Conservation (phyloP, 768 basidiomycete species). For the Tricholoma saponaceum region DNA sequence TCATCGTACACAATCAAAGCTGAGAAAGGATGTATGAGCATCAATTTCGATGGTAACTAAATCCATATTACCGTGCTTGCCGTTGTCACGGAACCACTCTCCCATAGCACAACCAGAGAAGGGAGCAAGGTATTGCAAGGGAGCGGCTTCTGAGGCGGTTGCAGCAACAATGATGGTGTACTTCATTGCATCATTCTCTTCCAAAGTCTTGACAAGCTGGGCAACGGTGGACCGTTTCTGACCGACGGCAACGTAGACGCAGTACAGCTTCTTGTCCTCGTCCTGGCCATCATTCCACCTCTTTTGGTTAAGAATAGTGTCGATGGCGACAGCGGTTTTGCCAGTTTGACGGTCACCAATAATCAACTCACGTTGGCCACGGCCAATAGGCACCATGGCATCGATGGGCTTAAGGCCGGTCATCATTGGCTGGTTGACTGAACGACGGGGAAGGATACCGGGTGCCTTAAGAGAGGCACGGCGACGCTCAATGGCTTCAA, state of each 20-base stretch:
- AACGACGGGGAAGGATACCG: constrained; percentile 98
- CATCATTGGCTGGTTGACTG: constrained; percentile 99
- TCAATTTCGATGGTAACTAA: not conserved
- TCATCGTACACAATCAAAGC: constrained; percentile 99
- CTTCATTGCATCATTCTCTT: constrained; percentile 99
- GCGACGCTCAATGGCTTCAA: constrained; percentile 88
- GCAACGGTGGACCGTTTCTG: constrained; percentile 99
- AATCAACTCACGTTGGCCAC: constrained; percentile 99
- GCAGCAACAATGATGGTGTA: constrained; percentile 99
- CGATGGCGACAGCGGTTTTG: constrained; percentile 98
- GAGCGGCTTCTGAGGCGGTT: constrained; percentile 98
- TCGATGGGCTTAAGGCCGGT: constrained; percentile 99
- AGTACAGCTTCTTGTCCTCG: constrained; percentile 98
- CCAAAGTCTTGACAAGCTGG: constrained; percentile 98
- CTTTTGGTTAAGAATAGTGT: constrained; percentile 99
- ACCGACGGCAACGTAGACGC: constrained; percentile 98
- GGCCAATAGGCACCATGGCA: constrained; percentile 99
- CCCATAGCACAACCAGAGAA: constrained; percentile 99
- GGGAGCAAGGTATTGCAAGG: constrained; percentile 98
- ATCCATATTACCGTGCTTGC: constrained; percentile 83
- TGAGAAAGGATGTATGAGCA: constrained; percentile 22
- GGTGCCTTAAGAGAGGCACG: constrained; percentile 99
- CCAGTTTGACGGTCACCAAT: constrained; percentile 99
- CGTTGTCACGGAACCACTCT: constrained; percentile 99
- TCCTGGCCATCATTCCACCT: constrained; percentile 98